These are phyloP conservation scores for Euphorbia tirucalli DNA, from an alignment of 345 rosid species.

Conservation along the genomic window DNA sequence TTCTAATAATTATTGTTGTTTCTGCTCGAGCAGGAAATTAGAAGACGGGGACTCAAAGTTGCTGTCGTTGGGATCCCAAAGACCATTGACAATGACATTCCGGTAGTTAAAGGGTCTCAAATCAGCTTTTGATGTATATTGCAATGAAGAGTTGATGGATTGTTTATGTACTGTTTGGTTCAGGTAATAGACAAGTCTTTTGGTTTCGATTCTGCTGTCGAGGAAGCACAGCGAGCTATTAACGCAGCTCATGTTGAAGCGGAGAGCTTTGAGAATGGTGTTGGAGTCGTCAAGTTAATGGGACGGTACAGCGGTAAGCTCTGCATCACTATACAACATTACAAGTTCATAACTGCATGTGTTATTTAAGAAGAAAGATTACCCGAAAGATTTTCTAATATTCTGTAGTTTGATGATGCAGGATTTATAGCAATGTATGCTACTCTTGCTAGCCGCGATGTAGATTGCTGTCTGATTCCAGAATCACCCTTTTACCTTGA, in stretches of 20 bases:
- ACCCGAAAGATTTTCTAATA: background rate
- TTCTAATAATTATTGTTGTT: background rate
- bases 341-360: background rate
- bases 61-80: slow-evolving; percentile 75
- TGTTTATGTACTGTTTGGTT: background rate
- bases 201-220: slow-evolving; percentile 94
- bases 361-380: background rate
- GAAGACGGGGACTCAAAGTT: slow-evolving; percentile 68
- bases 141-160: background rate
- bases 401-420: slow-evolving; percentile 20
- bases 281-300: slow-evolving; percentile 88
- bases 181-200: slow-evolving; percentile 85
- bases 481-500: slow-evolving; percentile 68
- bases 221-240: slow-evolving; percentile 94
- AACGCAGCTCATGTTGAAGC: slow-evolving; percentile 95
- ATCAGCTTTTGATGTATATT: background rate
- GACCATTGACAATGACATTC: slow-evolving; percentile 79
- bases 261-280: slow-evolving; percentile 71
- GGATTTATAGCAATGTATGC: slow-evolving; percentile 69
- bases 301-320: slow-evolving; percentile 83
- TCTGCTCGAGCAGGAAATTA: slow-evolving; percentile 42
- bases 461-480: slow-evolving; percentile 64
- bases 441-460: slow-evolving; percentile 63
- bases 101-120: slow-evolving; percentile 26
- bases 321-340: background rate